Conservation (phyloP, 2,329 filamentous ascomycete species). For the Claviceps maximensis region DNA sequence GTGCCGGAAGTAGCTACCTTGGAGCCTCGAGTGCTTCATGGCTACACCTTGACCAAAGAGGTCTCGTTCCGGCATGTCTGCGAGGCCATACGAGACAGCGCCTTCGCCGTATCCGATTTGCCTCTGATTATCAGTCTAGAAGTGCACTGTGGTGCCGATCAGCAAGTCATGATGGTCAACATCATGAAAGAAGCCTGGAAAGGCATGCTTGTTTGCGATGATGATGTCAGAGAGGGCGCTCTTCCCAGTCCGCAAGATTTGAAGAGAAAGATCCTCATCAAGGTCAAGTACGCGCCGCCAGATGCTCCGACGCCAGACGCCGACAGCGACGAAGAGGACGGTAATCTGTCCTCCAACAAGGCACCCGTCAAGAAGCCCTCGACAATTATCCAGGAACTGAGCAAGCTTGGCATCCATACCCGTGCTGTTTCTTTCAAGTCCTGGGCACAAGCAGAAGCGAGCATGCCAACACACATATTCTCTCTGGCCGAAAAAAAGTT, state of each 20-base stretch:
- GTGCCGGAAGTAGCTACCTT: slow-evolving; percentile 20
- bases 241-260: slow-evolving; percentile 60
- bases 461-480: slow-evolving; percentile 56
- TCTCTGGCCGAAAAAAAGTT: slow-evolving; percentile 52
- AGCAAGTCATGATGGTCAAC: slow-evolving; percentile 82
- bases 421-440: slow-evolving; percentile 71
- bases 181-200: slow-evolving; percentile 82
- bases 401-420: slow-evolving; percentile 69
- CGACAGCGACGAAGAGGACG: slow-evolving; percentile 22
- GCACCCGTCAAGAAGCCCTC: slow-evolving; percentile 30
- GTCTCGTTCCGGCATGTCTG: slow-evolving; percentile 81
- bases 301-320: slow-evolving; percentile 16
- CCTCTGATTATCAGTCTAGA: slow-evolving; percentile 92
- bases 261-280: slow-evolving; percentile 67
- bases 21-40: slow-evolving; percentile 74
- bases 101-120: slow-evolving; percentile 60
- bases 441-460: slow-evolving; percentile 57
- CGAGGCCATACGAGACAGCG: slow-evolving; percentile 62
- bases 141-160: slow-evolving; percentile 67
- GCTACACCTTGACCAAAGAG: slow-evolving; percentile 81
- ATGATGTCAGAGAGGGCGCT: slow-evolving; percentile 29
- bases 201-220: slow-evolving; percentile 51
- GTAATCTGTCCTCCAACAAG: slow-evolving; percentile 30
- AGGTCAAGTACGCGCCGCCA: slow-evolving; percentile 57
- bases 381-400: slow-evolving; percentile 61